These are phyloP conservation scores for Starmerella powellii DNA, from an alignment of 805 yeast species.

Conservation along the genomic window DNA sequence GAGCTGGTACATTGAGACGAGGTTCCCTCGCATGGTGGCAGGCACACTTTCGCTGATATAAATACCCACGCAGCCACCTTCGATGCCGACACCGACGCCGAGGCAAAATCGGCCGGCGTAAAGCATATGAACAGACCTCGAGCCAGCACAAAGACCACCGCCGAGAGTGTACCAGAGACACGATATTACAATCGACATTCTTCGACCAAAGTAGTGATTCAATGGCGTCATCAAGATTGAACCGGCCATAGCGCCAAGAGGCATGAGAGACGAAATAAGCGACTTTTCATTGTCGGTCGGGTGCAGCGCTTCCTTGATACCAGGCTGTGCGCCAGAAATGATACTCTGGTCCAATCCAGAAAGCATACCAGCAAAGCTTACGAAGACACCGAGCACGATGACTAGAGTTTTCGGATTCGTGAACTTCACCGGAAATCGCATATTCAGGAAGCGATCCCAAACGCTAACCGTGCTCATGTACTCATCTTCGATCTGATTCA, in stretches of 20 bases:
- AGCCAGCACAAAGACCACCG: constrained; percentile 46
- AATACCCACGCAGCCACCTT: constrained; percentile 52
- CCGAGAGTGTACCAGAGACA: constrained; percentile 52
- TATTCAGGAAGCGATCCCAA: constrained; percentile 16
- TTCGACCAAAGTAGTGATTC: constrained; percentile 45
- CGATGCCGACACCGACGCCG: constrained; percentile 56
- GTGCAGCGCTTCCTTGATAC: constrained; percentile 36
- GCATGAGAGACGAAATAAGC: constrained; percentile 48
- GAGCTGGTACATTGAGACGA: constrained; percentile 53
- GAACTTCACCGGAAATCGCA: constrained; percentile 13
- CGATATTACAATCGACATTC: constrained; percentile 42
- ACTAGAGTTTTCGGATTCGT: constrained; percentile 32
- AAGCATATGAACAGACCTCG: constrained; percentile 37
- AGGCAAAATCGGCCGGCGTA: constrained; percentile 48
- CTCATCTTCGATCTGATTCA: constrained; percentile 12
- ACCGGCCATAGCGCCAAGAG: constrained; percentile 58
- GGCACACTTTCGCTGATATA: constrained; percentile 54
- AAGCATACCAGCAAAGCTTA: constrained; percentile 51
- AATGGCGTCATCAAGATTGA: constrained; percentile 48
- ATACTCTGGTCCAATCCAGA: constrained; percentile 60
- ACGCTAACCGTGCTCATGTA: constrained; percentile 5
- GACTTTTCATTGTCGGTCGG: constrained; percentile 37
- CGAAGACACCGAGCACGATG: constrained; percentile 41
- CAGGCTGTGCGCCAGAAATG: constrained; percentile 50
- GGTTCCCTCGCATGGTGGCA: constrained; percentile 43